Evolutionary conservation across 805 yeast genomes (phyloP), one percentile per base, ranked within the genome.

Genomic region (Lachancea cidri): DNA sequence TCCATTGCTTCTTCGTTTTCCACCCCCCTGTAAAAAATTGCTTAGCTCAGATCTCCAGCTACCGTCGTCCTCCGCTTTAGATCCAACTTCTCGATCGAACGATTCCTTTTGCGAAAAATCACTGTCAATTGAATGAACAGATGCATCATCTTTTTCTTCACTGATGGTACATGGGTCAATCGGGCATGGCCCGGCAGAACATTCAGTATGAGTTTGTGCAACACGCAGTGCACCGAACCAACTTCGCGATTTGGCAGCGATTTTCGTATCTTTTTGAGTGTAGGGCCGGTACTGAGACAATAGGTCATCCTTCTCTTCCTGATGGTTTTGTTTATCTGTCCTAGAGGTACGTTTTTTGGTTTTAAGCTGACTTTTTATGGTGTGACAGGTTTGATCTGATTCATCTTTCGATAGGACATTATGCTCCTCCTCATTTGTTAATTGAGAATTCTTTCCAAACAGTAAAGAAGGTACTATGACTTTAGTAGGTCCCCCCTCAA

Each of bases 401-500:
- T 29, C 25, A 32, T 41, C 15, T 37, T 40, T 30, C 18, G 36
- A 8, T 18, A 36, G 16, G 5, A 41, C 16, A 6, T 33, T 24
- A 7, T 44, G 47, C 29, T 55, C 53, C 36, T 45, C 30, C 4
- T 29, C 29, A 20, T 7, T 40, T 14, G 33, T 8, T 11, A 41
- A 34, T 17, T 36, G 36, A 4, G 35, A 13, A 17, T 39, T 17
- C 24, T 19, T 35, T 2, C 47, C 44, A 17, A 41, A 34, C 16
- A 44, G 19, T 4, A 44, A 22, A 6, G 39, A 36, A 11, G 47
- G 38, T 33, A 24, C 33, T 9, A 17, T 18, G 9, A 36, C 13
- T 22, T 33, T 34, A 25, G 14, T 19, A 22, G 47, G 41, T 1
- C 58, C 60, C 8, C 62, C 62, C 19, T 50, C 45, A 9, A 58